Evolutionary conservation across 2,329 filamentous ascomycete species (phyloP).

Genomic region (Neopestalotiopsis clavispora): DNA sequence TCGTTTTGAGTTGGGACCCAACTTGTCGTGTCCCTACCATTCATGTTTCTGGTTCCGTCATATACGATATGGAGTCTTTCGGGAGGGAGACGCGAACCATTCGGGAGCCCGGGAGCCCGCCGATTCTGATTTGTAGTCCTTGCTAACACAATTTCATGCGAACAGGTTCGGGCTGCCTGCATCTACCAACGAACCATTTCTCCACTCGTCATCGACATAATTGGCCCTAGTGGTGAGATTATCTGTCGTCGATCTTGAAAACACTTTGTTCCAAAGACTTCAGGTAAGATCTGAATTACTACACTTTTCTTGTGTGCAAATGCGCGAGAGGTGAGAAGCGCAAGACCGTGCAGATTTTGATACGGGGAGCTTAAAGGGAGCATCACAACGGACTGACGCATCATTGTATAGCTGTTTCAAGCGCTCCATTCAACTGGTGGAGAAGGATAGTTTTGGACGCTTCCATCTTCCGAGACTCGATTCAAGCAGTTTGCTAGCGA

Average conservation of each 20-base stretch:
- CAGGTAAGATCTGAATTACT: conserved; percentile 26
- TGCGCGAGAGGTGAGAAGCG: background rate
- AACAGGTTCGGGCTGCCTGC: conserved; percentile 53
- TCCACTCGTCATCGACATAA: conserved; percentile 34
- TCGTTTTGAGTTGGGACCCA: conserved; percentile 14
- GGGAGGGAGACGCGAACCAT: conserved; percentile 33
- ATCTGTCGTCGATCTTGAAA: conserved; percentile 25
- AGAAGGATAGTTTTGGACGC: conserved; percentile 32
- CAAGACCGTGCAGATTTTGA: conserved; percentile 7
- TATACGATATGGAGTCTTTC: conserved; percentile 32
- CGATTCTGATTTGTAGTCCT: conserved; percentile 40
- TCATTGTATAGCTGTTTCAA: conserved; percentile 21
- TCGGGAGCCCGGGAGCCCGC: conserved; percentile 44
- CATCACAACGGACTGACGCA: conserved; percentile 17
- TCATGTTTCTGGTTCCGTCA: conserved; percentile 31
- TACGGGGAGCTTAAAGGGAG: conserved; percentile 11
- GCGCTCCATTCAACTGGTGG: conserved; percentile 26
- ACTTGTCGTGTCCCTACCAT: conserved; percentile 9
- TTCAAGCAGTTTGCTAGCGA: conserved; percentile 39
- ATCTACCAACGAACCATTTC: conserved; percentile 42
- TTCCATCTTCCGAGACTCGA: conserved; percentile 40
- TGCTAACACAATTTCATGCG: conserved; percentile 43
- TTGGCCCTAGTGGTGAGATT: conserved; percentile 18
- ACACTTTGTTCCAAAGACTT: conserved; percentile 20
- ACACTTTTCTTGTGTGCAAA: background rate